Conservation (phyloP, 768 basidiomycete species). For the Tylopilus vinaceipallidus region DNA sequence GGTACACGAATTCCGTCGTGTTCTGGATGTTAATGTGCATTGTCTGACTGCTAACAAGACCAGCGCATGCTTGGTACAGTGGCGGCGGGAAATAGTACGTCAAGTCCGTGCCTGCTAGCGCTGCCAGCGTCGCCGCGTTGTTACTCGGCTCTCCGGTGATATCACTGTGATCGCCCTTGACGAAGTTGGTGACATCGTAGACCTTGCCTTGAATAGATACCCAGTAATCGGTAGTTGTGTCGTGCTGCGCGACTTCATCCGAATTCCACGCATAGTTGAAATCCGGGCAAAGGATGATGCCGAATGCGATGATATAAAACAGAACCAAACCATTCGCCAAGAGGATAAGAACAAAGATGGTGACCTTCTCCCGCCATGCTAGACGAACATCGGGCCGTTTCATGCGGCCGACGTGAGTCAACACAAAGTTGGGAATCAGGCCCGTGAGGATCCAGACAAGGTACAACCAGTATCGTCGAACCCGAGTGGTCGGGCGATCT, state of each 20-base stretch:
- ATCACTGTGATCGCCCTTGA: slow-evolving; percentile 63
- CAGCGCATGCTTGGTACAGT: slow-evolving; percentile 54
- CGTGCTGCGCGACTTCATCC: slow-evolving; percentile 50
- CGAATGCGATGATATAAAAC: slow-evolving; percentile 69
- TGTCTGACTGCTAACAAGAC: slow-evolving; percentile 47
- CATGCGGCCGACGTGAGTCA: slow-evolving; percentile 55
- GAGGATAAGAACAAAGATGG: slow-evolving; percentile 60
- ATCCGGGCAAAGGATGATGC: slow-evolving; percentile 58
- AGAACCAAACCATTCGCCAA: slow-evolving; percentile 51
- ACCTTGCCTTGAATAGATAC: slow-evolving; percentile 62
- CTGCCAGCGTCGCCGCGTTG: slow-evolving; percentile 41
- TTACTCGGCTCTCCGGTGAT: slow-evolving; percentile 52
- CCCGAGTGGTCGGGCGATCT: slow-evolving; percentile 50
- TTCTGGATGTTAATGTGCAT: slow-evolving; percentile 46
- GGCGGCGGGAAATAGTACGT: slow-evolving; percentile 65
- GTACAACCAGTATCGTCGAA: slow-evolving; percentile 58
- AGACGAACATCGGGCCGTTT: slow-evolving; percentile 65
- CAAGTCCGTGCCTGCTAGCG: slow-evolving; percentile 61
- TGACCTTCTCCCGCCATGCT: slow-evolving; percentile 69
- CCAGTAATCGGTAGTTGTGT: slow-evolving; percentile 52
- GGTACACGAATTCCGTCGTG: slow-evolving; percentile 40
- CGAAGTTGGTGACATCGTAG: slow-evolving; percentile 59
- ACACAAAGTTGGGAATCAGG: slow-evolving; percentile 53
- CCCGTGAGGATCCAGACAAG: slow-evolving; percentile 53
- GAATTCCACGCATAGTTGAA: slow-evolving; percentile 58